Evolutionary conservation across 352 stramenopile genomes (phyloP).

Genomic region (Phytopythium litorale): DNA sequence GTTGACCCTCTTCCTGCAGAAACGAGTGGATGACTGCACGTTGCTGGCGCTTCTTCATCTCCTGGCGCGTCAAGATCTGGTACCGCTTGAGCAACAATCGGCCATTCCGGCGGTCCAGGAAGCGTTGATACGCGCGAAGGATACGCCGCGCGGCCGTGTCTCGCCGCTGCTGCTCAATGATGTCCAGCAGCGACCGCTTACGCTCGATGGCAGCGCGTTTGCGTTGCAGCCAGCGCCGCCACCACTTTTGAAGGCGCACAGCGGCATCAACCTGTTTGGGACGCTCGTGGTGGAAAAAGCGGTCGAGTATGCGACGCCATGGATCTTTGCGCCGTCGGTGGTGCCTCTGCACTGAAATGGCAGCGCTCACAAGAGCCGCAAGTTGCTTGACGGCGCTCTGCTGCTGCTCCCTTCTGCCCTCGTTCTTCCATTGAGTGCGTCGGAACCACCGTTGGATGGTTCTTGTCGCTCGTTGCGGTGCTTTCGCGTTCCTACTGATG

Average conservation of each 20-base stretch:
- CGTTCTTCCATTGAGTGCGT: background rate
- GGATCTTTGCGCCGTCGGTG: conserved; percentile 23
- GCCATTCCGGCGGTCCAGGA: conserved; percentile 27
- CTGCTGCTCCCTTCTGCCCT: background rate
- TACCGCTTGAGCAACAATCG: conserved; percentile 38
- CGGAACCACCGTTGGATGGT: conserved; percentile 16
- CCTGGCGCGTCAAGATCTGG: conserved; percentile 36
- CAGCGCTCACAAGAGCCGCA: conserved; percentile 16
- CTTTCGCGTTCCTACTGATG: no score
- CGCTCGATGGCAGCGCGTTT: conserved; percentile 7
- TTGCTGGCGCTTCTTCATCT: conserved; percentile 47
- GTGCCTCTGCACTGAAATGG: conserved; percentile 36
- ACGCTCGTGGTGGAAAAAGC: conserved; percentile 25
- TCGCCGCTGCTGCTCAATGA: conserved; percentile 27
- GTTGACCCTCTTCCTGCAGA: conserved; percentile 34
- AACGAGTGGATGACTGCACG: conserved; percentile 51
- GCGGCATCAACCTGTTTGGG: conserved; percentile 17
- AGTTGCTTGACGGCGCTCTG: conserved; percentile 14
- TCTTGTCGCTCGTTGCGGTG: background rate
- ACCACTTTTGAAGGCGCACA: conserved; percentile 17
- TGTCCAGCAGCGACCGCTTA: conserved; percentile 8
- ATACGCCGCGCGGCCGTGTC: conserved; percentile 22
- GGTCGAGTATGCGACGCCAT: conserved; percentile 24
- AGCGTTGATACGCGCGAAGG: conserved; percentile 24
- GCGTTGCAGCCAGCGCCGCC: conserved; percentile 14